These are phyloP conservation scores for Candida ortonii DNA, from an alignment of 805 yeast genomes.

Conservation along the genomic window DNA sequence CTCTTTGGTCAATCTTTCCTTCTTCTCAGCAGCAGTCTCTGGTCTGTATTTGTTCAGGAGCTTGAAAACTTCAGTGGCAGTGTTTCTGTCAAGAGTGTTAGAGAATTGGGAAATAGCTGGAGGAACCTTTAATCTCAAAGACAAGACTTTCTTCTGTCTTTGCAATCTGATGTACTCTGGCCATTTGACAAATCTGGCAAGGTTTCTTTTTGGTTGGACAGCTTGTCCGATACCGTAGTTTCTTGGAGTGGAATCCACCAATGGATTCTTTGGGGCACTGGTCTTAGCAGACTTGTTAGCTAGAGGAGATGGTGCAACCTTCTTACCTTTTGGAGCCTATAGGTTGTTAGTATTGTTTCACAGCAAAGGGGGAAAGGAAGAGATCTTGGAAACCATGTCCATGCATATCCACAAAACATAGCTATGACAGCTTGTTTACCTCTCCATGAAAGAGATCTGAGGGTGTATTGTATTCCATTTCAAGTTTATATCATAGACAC, in stretches of 20 bases:
- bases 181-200: slow-evolving; percentile 95
- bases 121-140: slow-evolving; percentile 94
- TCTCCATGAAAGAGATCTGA: background rate
- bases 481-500: too few species aligned
- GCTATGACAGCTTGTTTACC: too few species aligned
- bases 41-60: slow-evolving; percentile 98
- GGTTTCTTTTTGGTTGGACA: slow-evolving; percentile 89
- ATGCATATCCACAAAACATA: too few species aligned
- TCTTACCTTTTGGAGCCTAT: slow-evolving; percentile 53
- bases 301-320: slow-evolving; percentile 96
- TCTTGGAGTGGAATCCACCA: slow-evolving; percentile 82
- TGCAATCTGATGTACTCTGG: slow-evolving; percentile 95
- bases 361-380: too few species aligned
- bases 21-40: slow-evolving; percentile 93
- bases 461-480: too few species aligned
- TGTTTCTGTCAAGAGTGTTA: slow-evolving; percentile 93
- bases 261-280: slow-evolving; percentile 64
- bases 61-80: slow-evolving; percentile 93
- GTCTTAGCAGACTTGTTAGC: slow-evolving; percentile 62
- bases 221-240: slow-evolving; percentile 93
- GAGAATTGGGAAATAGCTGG: slow-evolving; percentile 96
- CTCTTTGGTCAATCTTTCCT: slow-evolving; percentile 95
- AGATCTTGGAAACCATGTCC: too few species aligned
- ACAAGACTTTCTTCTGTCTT: slow-evolving; percentile 94
- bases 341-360: slow-evolving; percentile 12